A percentile compares a stretch with the other conserved stretches of the same genome.
phyloP scores from a whole-genome alignment of 1,284 basidiomycete genomes.

The Ganoderma lingzhi region DNA sequence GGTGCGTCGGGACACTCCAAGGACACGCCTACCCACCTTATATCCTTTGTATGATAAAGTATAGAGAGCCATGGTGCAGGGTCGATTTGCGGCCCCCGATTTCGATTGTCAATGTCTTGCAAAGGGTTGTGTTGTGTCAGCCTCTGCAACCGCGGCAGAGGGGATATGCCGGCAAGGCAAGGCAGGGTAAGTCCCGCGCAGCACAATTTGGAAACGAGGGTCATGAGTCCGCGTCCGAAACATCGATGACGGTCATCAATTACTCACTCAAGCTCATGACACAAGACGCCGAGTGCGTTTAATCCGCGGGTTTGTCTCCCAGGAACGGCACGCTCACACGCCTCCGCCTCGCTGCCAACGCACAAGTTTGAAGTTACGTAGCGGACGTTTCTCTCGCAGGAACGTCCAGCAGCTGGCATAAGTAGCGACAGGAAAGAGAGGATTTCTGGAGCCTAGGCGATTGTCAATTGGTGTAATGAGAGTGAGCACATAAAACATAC shows the following conservation, averaged over 20 bases:
- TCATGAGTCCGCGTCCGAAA: conserved; percentile 27
- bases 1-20: background rate
- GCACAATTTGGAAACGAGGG: conserved; percentile 10
- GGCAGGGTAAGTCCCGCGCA: background rate
- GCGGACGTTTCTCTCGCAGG: background rate
- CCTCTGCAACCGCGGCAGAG: conserved; percentile 13
- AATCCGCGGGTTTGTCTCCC: background rate
- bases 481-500: background rate
- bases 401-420: background rate
- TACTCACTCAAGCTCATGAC: conserved; percentile 2
- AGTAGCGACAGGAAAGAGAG: background rate
- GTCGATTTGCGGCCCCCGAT: background rate
- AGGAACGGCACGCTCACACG: conserved; percentile 7
- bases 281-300: background rate
- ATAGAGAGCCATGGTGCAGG: background rate
- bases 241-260: conserved; percentile 2
- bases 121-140: background rate
- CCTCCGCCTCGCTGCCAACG: background rate
- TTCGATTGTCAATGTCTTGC: background rate
- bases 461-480: background rate
- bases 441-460: background rate
- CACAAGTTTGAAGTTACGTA: background rate
- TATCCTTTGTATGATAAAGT: background rate
- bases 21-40: background rate
- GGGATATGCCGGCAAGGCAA: conserved; percentile 17